Conservation (phyloP, 176 grass and related monocot species). For the Luzula sylvatica region DNA sequence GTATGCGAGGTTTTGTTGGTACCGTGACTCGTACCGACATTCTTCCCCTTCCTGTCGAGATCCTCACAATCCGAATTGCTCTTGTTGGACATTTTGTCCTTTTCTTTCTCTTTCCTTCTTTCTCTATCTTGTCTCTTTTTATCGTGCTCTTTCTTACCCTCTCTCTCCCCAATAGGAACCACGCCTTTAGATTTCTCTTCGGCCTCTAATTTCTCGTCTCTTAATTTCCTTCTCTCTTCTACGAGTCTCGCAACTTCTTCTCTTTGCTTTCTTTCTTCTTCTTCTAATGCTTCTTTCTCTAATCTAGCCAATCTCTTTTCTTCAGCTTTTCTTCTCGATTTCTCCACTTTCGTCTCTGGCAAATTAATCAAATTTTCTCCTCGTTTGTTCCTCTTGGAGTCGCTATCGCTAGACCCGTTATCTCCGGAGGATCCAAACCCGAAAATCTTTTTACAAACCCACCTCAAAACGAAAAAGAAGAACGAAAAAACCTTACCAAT, state of each 20-base stretch:
- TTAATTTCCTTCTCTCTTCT: slow-evolving; percentile 74
- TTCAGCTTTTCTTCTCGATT: slow-evolving; percentile 76
- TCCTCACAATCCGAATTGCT: slow-evolving; percentile 85
- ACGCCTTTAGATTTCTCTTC: slow-evolving; percentile 60
- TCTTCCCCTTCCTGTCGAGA: slow-evolving; percentile 42
- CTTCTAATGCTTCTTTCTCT: slow-evolving; percentile 90
- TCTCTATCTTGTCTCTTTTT: slow-evolving; percentile 49
- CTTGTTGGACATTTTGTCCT: slow-evolving; percentile 75
- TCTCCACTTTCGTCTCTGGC: slow-evolving; percentile 62
- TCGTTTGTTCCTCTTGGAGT: slow-evolving; percentile 38
- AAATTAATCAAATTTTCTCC: slow-evolving; percentile 47
- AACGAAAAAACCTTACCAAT: slow-evolving; percentile 13
- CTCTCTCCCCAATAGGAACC: slow-evolving; percentile 61
- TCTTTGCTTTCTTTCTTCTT: slow-evolving; percentile 92
- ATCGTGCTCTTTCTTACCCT: slow-evolving; percentile 47
- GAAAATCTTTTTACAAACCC: slow-evolving; percentile 48
- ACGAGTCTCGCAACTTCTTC: slow-evolving; percentile 84
- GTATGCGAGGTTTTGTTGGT: neutral
- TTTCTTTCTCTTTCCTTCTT: slow-evolving; percentile 49
- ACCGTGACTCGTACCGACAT: slow-evolving; percentile 9
- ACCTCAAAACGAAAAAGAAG: slow-evolving; percentile 15
- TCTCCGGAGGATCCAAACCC: slow-evolving; percentile 43
- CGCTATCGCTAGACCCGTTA: slow-evolving; percentile 20
- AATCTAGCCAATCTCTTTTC: slow-evolving; percentile 72
- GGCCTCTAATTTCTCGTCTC: slow-evolving; percentile 72